These are phyloP conservation scores for Metarhizium brunneum DNA, from an alignment of 2,329 filamentous ascomycete genomes.

Conservation along the genomic window DNA sequence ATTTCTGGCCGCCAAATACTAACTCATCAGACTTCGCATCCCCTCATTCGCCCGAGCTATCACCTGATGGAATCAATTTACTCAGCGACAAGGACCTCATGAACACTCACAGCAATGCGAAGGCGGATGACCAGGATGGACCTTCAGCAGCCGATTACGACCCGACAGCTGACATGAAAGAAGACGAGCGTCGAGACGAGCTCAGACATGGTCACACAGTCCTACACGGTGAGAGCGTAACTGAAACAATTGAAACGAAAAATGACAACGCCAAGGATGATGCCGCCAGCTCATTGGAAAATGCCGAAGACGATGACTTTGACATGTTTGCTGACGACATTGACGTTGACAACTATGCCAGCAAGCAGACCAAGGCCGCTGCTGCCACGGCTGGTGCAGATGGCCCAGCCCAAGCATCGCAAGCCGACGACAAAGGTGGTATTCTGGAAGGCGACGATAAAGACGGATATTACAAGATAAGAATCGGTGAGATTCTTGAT, in stretches of 20 bases:
- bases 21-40: constrained; percentile 28
- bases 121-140: constrained; percentile 49
- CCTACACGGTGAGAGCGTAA: constrained; percentile 33
- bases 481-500: constrained; percentile 82
- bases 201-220: constrained; percentile 48
- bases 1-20: constrained; percentile 7
- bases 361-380: constrained; percentile 33
- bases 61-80: constrained; percentile 52
- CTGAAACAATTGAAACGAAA: constrained; percentile 3
- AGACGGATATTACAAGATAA: constrained; percentile 94
- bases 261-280: neutral
- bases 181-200: constrained; percentile 66
- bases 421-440: constrained; percentile 58
- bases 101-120: constrained; percentile 43
- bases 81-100: constrained; percentile 58
- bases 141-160: constrained; percentile 93
- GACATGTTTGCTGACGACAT: constrained; percentile 89
- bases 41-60: constrained; percentile 33
- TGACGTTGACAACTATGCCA: constrained; percentile 55
- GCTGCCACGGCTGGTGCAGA: constrained; percentile 27
- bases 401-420: constrained; percentile 38
- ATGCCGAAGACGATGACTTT: constrained; percentile 61
- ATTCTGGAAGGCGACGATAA: constrained; percentile 89
- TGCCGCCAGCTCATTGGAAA: constrained; percentile 31
- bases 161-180: constrained; percentile 78